Evolutionary conservation across 2,329 filamentous ascomycete genomes (phyloP).

Genomic region (Talaromyces sp.): DNA sequence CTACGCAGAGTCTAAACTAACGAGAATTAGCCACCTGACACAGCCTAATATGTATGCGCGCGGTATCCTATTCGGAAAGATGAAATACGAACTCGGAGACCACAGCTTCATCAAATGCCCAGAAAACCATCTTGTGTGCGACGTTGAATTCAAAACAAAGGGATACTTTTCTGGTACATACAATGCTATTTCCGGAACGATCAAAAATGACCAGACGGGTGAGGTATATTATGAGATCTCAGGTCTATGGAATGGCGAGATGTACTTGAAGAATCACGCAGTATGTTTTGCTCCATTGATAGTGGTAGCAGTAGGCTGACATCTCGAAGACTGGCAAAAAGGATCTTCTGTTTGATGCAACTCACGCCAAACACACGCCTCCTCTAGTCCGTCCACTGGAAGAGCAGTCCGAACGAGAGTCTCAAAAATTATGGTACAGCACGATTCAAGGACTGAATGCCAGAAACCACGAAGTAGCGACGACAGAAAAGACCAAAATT

Average conservation of each 20-base stretch:
- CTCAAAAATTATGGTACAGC: slow-evolving; percentile 78
- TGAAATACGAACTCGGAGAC: slow-evolving; percentile 98
- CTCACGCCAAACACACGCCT: slow-evolving; percentile 68
- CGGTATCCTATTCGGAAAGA: slow-evolving; percentile 95
- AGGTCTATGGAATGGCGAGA: slow-evolving; percentile 90
- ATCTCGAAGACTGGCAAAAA: slow-evolving; percentile 72
- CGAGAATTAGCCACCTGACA: slow-evolving; percentile 67
- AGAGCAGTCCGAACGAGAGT: slow-evolving; percentile 87
- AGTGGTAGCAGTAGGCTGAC: neutral
- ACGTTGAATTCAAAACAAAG: slow-evolving; percentile 98
- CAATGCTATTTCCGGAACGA: slow-evolving; percentile 87
- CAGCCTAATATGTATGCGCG: slow-evolving; percentile 99
- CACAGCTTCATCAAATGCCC: slow-evolving; percentile 91
- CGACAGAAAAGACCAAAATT: slow-evolving; percentile 92
- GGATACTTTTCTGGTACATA: slow-evolving; percentile 96
- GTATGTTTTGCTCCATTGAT: slow-evolving; percentile 49
- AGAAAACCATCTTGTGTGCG: slow-evolving; percentile 77
- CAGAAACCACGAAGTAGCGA: slow-evolving; percentile 82
- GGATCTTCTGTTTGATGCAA: slow-evolving; percentile 84
- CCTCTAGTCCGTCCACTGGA: slow-evolving; percentile 71
- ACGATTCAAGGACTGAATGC: slow-evolving; percentile 79
- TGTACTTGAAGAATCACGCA: slow-evolving; percentile 80
- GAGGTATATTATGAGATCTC: slow-evolving; percentile 88
- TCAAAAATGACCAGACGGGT: slow-evolving; percentile 82
- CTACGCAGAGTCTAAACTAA: neutral